Base-by-base conservation (phyloP, 768 basidiomycete genomes). In the Naganishia onofrii region DNA sequence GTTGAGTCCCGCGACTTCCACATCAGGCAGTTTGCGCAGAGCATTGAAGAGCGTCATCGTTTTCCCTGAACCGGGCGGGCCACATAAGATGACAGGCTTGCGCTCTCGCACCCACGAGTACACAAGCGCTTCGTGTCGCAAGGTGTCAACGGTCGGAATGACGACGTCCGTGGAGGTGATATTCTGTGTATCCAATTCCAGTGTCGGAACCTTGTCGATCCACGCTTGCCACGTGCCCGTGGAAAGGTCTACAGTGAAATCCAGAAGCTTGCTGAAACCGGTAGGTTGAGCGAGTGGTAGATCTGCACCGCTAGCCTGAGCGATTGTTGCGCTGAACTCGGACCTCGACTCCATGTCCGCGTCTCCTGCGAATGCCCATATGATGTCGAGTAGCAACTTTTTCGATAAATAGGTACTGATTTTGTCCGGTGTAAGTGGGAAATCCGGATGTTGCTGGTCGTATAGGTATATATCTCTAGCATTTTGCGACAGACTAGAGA, bases 31-130 rank as follows among this genome's bases (percentile, higher is more conserved):
- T 81, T 98, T 98, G 69, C 96, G 88, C 34, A 99, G 86, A 12
- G 96, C 96, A 75, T 93, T 96, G 83, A 99, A 98, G 23, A 99
- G 84, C 0, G 96, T 98, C 96, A 99, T 99, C 8, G 96, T 99
- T 84, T 99, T 99, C 28, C 96, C 96, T 26, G 96, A 98, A 78
- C 96, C 96, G n/a, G 96, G 96, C 76, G 96, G 96, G 55, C 96
- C 96, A 79, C 94, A 99, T 29, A 99, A 86, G 87, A 99, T 91
- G 67, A 99, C 86, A 23, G 96, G 96, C 76, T 97, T 97, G 82
- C 98, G 96, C 80, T 98, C 96, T 2, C 93, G 93, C 7, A 99
- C 84, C 96, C 96, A 98, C 0, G 95, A 97, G 80, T 99, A 98
- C 7, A 99, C 84, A 28, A 99, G 93, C 78, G 98, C 95, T 80